Conservation (phyloP, 139 green algal species). For the Dunaliella sp. region DNA sequence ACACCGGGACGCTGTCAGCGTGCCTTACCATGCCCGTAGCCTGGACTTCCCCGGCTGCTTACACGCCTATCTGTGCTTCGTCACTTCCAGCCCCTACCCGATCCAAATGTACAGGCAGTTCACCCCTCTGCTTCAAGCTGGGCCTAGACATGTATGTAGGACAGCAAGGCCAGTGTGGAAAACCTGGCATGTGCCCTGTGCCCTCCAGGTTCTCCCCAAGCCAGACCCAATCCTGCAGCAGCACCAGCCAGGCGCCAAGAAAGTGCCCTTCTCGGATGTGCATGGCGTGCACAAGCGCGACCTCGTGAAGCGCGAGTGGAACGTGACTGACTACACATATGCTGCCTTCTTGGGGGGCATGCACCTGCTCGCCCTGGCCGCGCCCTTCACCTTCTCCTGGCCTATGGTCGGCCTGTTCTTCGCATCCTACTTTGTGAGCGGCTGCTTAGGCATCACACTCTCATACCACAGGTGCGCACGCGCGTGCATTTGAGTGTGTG, state of each 20-base stretch:
- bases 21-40: too few species aligned
- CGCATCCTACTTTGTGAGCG: slow-evolving; percentile 90
- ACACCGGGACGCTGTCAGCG: too few species aligned
- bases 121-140: background rate
- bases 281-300: slow-evolving; percentile 44
- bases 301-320: slow-evolving; percentile 64
- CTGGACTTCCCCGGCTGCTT: background rate
- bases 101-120: background rate
- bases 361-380: slow-evolving; percentile 70
- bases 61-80: background rate
- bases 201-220: slow-evolving; percentile 62
- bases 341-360: slow-evolving; percentile 74
- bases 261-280: slow-evolving; percentile 69
- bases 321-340: slow-evolving; percentile 73
- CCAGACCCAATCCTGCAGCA: slow-evolving; percentile 65
- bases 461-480: slow-evolving; percentile 79
- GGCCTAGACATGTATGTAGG: background rate
- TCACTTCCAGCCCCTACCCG: background rate
- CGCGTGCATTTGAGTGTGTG: too few species aligned
- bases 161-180: background rate
- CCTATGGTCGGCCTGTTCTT: slow-evolving; percentile 79
- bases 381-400: slow-evolving; percentile 81
- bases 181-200: slow-evolving; percentile 5
- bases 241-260: slow-evolving; percentile 44
- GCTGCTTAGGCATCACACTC: slow-evolving; percentile 96